Base-by-base conservation (phyloP, 2,329 filamentous ascomycete species). In the Trichophyton benhamiae region DNA sequence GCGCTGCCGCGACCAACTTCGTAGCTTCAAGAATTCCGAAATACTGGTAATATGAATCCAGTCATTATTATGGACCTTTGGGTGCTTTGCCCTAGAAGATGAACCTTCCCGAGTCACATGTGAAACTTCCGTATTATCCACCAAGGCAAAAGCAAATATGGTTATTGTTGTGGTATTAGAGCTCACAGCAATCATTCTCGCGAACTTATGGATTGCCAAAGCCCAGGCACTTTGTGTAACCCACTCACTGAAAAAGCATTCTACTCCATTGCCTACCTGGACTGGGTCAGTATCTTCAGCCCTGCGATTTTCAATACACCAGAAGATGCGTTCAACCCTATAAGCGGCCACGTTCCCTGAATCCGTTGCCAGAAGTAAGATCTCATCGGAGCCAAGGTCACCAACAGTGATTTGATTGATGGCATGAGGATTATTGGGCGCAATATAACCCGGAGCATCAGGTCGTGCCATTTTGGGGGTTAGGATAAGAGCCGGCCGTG, bases 181-280 rank as follows among this genome's bases (percentile, higher is more conserved):
- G 67, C 88, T 89, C 44, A 95, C 86, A 0, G 92, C 94, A 64
- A 99, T 87, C 64, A 96, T 77, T 0, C 91, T 84, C n/a, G 89
- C 89, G 64, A 85, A 77, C 64, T 83, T 81, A 71, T 97, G 92
- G 9, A 96, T 81, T 6, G 90, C 87, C 57, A 96, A 74, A 0
- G 92, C 94, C 94, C 94, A 99, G 1, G 91, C 92, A 63, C 89
- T 92, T 25, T 75, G 76, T 1, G 83, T 83, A 1, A 96, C 90
- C 69, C 88, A 91, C 42, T 87, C 82, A 62, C 84, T 83, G 62
- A 96, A 88, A 69, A 95, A 88, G 1, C 76, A 74, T 17, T 70
- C 70, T 15, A 78, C 68, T 57, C 72, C 70, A 6, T 69, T 65
- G 57, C 58, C 64, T 59, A 65, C 49, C 58, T 61, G 65, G 63